Percentiles rank a stretch among this genome's conserved stretches.
These are phyloP conservation scores for Porcisia deanei DNA, from an alignment of 208 protist species.

Conservation along the genomic window DNA sequence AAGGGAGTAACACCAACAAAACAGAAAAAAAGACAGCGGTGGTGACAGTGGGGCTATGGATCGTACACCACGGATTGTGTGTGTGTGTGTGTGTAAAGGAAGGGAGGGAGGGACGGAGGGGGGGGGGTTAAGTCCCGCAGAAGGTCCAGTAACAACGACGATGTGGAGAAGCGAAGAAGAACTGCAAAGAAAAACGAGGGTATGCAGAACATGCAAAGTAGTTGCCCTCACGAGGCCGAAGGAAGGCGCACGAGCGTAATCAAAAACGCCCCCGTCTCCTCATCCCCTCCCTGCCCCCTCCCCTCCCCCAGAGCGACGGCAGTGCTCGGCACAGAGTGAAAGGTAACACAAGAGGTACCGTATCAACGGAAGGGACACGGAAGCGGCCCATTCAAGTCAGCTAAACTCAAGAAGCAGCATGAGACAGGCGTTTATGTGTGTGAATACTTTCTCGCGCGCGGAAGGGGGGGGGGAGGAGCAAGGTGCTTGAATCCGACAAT, in stretches of 20 bases:
- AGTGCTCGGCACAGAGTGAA: neutral
- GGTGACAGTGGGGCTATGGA: neutral
- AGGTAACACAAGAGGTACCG: neutral
- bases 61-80: neutral
- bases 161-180: neutral
- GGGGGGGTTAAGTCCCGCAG: neutral
- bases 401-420: neutral
- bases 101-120: neutral
- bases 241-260: too few species aligned
- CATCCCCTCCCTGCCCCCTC: too few species aligned
- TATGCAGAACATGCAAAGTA: neutral
- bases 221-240: too few species aligned
- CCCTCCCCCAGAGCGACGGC: too few species aligned
- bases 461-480: neutral
- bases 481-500: neutral
- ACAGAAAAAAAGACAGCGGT: neutral
- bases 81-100: neutral
- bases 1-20: neutral
- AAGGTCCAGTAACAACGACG: neutral
- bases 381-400: neutral
- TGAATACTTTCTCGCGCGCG: too few species aligned
- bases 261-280: too few species aligned
- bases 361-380: neutral
- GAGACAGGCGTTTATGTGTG: neutral
- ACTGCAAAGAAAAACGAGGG: neutral